Percentiles rank a stretch among this genome's conserved stretches.
These are phyloP conservation scores for Ramalina peruviana DNA, from an alignment of 495 filamentous ascomycete species.

Conservation along the genomic window DNA sequence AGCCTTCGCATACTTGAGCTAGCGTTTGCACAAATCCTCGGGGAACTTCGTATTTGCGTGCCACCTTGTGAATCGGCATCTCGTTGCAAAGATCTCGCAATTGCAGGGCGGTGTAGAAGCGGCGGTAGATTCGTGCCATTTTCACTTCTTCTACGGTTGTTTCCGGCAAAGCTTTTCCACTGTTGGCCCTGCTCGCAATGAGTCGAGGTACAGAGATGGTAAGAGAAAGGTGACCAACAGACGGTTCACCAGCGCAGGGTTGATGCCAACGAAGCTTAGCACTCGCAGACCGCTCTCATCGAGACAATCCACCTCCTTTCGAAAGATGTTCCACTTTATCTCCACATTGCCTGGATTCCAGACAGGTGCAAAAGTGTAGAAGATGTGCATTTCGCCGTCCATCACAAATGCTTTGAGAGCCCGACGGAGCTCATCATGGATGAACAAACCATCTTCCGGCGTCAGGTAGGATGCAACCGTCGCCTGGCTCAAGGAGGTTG, in stretches of 20 bases:
- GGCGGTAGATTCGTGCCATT: conserved; percentile 50
- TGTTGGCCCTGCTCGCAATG: conserved; percentile 45
- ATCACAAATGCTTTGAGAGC: conserved; percentile 66
- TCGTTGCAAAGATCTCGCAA: conserved; percentile 75
- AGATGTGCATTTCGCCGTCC: conserved; percentile 73
- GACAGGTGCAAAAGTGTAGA: conserved; percentile 70
- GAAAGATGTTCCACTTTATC: conserved; percentile 63
- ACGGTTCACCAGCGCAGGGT: conserved; percentile 53
- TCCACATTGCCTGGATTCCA: conserved; percentile 29
- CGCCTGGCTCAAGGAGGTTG: conserved; percentile 56
- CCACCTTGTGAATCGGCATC: conserved; percentile 53
- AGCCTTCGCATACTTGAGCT: conserved; percentile 63
- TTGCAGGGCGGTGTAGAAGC: conserved; percentile 69
- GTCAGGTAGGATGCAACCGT: conserved; percentile 59
- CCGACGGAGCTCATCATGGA: conserved; percentile 52
- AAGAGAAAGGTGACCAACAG: conserved; percentile 35
- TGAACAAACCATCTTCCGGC: conserved; percentile 65
- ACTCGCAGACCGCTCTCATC: conserved; percentile 61
- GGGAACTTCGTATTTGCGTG: conserved; percentile 52
- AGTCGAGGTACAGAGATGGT: conserved; percentile 9
- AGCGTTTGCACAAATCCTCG: conserved; percentile 60
- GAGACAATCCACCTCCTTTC: conserved; percentile 51
- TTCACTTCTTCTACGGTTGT: conserved; percentile 45
- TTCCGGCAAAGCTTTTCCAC: conserved; percentile 49
- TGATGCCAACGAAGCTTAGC: conserved; percentile 54